Evolutionary conservation across 2,329 filamentous ascomycete species (phyloP).

Genomic region (Fusarium solani-melongenae): DNA sequence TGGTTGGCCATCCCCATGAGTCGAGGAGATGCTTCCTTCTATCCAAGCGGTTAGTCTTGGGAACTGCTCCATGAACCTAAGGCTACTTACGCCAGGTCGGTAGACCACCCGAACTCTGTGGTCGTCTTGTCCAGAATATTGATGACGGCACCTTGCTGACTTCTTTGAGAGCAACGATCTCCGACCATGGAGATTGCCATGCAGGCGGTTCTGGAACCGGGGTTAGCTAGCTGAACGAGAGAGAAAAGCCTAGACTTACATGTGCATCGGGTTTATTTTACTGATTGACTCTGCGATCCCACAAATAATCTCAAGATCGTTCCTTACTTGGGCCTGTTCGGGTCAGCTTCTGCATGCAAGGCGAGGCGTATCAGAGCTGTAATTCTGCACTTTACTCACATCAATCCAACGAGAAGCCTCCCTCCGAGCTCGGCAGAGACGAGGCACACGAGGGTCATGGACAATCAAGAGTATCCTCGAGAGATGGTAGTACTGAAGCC

Average conservation of each 20-base stretch:
- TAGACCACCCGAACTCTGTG: slow-evolving; percentile 16
- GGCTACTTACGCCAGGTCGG: slow-evolving; percentile 12
- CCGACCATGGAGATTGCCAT: slow-evolving; percentile 46
- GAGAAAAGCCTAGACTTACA: slow-evolving; percentile 17
- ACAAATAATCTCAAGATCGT: slow-evolving; percentile 41
- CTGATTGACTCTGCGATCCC: slow-evolving; percentile 40
- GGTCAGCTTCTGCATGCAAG: background rate
- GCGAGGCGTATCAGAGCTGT: fast-evolving
- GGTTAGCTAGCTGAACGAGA: background rate
- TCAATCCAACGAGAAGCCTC: slow-evolving; percentile 24
- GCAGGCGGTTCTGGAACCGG: slow-evolving; percentile 25
- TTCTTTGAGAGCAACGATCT: slow-evolving; percentile 40
- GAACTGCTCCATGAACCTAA: background rate
- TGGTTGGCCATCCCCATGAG: slow-evolving; percentile 17
- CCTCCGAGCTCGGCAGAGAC: slow-evolving; percentile 32
- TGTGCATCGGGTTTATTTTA: slow-evolving; percentile 35
- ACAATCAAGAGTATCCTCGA: slow-evolving; percentile 41
- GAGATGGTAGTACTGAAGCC: slow-evolving; percentile 44
- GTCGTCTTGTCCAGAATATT: slow-evolving; percentile 22
- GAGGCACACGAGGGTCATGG: slow-evolving; percentile 40
- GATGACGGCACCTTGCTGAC: slow-evolving; percentile 19
- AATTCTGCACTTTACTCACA: background rate
- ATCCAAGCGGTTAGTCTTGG: background rate
- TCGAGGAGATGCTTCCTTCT: slow-evolving; percentile 27
- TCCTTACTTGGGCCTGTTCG: slow-evolving; percentile 32